Evolutionary conservation across 208 protist genomes (phyloP).

Genomic region (Herpetomonas samuelpessoai): DNA sequence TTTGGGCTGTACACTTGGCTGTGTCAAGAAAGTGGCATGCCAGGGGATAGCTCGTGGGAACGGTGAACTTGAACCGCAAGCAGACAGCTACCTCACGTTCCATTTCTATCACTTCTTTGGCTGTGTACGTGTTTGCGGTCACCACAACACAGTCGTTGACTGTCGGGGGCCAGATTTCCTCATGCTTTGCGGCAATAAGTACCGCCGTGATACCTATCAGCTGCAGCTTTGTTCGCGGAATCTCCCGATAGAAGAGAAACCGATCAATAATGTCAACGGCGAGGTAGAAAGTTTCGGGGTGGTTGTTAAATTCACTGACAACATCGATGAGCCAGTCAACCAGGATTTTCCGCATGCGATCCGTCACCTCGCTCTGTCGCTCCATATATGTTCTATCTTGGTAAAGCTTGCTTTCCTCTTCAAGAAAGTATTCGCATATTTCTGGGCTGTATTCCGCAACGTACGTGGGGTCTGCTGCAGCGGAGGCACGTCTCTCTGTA

Average conservation of each 20-base stretch:
- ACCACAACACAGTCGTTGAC: constrained; percentile 94
- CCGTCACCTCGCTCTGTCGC: constrained; percentile 90
- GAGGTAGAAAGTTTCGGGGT: constrained; percentile 96
- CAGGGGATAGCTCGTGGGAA: constrained; percentile 70
- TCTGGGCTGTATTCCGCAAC: constrained; percentile 65
- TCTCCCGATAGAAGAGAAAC: constrained; percentile 62
- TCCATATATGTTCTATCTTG: constrained; percentile 45
- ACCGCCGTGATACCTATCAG: constrained; percentile 86
- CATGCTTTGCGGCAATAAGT: constrained; percentile 89
- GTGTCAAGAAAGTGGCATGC: constrained; percentile 45
- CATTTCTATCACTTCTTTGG: constrained; percentile 75
- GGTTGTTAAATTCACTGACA: constrained; percentile 92
- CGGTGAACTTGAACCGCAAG: constrained; percentile 70
- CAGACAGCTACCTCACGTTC: constrained; percentile 61
- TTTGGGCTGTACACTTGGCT: constrained; percentile 10
- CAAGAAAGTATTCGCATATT: constrained; percentile 71
- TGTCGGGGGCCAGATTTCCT: constrained; percentile 86
- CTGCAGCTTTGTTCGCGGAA: constrained; percentile 74
- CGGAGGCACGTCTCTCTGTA: constrained; percentile 11
- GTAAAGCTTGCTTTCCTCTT: constrained; percentile 50
- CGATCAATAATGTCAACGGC: constrained; percentile 96
- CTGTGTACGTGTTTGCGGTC: constrained; percentile 87
- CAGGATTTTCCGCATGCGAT: constrained; percentile 95
- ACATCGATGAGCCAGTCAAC: constrained; percentile 98
- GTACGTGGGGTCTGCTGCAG: neutral